Evolutionary conservation across 2,329 filamentous ascomycete genomes (phyloP).

Genomic region (Aspergillus costaricaensis): DNA sequence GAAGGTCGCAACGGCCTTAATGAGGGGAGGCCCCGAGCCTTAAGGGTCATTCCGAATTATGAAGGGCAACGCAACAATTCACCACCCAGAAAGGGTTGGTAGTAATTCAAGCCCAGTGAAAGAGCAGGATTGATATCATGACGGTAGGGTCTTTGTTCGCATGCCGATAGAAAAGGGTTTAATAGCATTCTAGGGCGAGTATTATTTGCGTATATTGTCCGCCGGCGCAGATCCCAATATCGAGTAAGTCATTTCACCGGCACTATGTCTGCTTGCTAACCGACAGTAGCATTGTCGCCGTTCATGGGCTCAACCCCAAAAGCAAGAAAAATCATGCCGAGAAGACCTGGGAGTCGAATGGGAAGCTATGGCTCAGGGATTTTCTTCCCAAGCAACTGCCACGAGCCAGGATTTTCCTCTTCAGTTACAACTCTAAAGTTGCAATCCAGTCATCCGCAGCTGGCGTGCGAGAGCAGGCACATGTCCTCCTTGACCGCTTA

Average conservation of each 20-base stretch:
- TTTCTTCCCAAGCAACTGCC: slow-evolving; percentile 26
- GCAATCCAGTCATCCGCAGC: slow-evolving; percentile 25
- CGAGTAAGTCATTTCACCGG: slow-evolving; percentile 10
- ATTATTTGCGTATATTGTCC: slow-evolving; percentile 13
- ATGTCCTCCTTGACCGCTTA: slow-evolving; percentile 22
- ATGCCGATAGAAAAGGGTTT: background rate
- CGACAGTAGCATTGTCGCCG: slow-evolving; percentile 23
- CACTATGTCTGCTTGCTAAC: background rate
- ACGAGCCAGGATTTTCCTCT: slow-evolving; percentile 26
- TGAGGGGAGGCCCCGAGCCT: background rate
- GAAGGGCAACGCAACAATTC: background rate
- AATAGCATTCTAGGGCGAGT: background rate
- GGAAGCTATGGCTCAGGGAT: slow-evolving; percentile 23
- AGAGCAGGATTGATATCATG: background rate
- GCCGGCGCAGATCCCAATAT: slow-evolving; percentile 12
- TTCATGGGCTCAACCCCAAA: slow-evolving; percentile 27
- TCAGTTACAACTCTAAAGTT: slow-evolving; percentile 33
- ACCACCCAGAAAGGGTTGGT: background rate
- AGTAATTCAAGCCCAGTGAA: background rate
- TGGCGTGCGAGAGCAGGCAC: slow-evolving; percentile 24
- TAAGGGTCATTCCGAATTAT: background rate
- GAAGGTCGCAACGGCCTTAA: background rate
- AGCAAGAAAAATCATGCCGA: slow-evolving; percentile 20
- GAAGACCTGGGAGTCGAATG: slow-evolving; percentile 22
- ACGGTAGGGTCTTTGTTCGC: background rate